phyloP scores from a whole-genome alignment of 2,329 filamentous ascomycete species.

The Alternaria arborescens region DNA sequence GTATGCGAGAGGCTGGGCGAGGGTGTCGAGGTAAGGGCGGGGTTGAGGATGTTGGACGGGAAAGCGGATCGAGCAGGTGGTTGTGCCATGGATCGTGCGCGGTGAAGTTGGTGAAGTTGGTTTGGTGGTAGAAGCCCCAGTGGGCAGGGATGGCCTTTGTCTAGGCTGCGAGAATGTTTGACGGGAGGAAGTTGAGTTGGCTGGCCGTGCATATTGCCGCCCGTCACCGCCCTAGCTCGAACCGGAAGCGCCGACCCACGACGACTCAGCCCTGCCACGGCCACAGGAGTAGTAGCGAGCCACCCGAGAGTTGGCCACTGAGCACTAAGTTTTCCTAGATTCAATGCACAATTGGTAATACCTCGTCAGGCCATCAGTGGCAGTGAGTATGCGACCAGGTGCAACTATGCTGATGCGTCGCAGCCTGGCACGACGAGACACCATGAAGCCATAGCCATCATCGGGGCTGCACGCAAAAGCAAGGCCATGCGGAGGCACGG shows the following conservation, averaged over 20 bases:
- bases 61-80: conserved; percentile 30
- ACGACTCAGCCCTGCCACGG: conserved; percentile 20
- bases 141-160: conserved; percentile 32
- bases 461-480: conserved; percentile 5
- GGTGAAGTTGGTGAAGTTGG: conserved; percentile 17
- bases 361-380: neutral
- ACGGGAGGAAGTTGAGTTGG: conserved; percentile 25
- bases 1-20: conserved; percentile 53
- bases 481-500: conserved; percentile 6
- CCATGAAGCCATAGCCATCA: neutral
- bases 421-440: neutral
- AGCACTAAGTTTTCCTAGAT: neutral
- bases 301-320: conserved; percentile 3
- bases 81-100: conserved; percentile 43
- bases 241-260: conserved; percentile 27
- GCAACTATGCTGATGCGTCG: neutral
- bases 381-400: neutral
- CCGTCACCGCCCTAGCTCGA: conserved; percentile 16
- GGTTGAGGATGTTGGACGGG: conserved; percentile 29
- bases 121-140: conserved; percentile 27
- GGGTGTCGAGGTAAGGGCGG: conserved; percentile 45
- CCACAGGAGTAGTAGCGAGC: neutral
- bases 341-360: neutral
- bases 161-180: conserved; percentile 31
- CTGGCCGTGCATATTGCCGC: conserved; percentile 19